Evolutionary conservation across 1,284 basidiomycete genomes (phyloP).

Genomic region (Inonotus hispidus): DNA sequence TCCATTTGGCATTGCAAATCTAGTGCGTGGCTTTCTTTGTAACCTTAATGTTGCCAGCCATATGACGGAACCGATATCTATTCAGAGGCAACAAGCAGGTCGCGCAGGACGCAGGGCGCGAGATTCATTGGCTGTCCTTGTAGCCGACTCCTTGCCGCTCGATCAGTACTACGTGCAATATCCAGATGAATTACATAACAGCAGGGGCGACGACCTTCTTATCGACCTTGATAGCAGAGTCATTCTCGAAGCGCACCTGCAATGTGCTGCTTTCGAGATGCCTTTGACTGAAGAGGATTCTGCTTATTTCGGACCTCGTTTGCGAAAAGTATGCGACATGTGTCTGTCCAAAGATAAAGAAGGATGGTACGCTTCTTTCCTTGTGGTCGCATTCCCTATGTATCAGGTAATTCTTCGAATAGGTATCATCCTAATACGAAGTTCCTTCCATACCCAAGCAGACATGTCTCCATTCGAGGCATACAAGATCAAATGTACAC

Average conservation of each 20-base stretch:
- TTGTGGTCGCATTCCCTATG: background rate
- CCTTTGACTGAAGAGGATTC: constrained; percentile 67
- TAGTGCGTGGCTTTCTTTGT: constrained; percentile 42
- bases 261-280: constrained; percentile 87
- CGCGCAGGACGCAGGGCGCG: constrained; percentile 79
- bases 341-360: constrained; percentile 57
- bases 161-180: constrained; percentile 77
- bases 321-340: constrained; percentile 50
- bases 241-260: constrained; percentile 80
- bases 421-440: constrained; percentile 82
- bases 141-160: constrained; percentile 68
- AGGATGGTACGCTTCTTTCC: constrained; percentile 50
- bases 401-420: too few relatives aligned
- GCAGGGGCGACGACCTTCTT: constrained; percentile 56
- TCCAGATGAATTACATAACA: constrained; percentile 67
- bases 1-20: constrained; percentile 72
- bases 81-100: constrained; percentile 82
- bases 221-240: constrained; percentile 74
- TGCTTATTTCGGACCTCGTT: constrained; percentile 66
- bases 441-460: constrained; percentile 72
- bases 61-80: background rate
- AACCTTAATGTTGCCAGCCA: background rate
- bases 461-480: constrained; percentile 72
- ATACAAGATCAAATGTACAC: constrained; percentile 75
- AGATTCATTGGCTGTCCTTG: constrained; percentile 78